These are phyloP conservation scores for Salvia hispanica DNA, from an alignment of 257 asterid genomes.

Conservation along the genomic window DNA sequence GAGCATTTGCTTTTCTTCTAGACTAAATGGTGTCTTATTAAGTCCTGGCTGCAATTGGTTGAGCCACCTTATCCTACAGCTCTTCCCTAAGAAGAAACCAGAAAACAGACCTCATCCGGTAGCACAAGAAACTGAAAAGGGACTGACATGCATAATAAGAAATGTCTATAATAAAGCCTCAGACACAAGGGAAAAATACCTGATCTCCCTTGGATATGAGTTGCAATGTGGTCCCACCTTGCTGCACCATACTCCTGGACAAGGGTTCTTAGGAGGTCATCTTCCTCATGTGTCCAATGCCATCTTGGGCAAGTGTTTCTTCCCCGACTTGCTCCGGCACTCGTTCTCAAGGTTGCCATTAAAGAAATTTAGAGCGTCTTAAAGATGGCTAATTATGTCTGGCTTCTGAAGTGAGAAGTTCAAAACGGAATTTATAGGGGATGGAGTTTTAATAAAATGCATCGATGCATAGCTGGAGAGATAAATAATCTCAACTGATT, in stretches of 20 bases:
- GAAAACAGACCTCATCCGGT: slow-evolving; percentile 14
- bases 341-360: slow-evolving; percentile 32
- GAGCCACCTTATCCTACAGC: slow-evolving; percentile 55
- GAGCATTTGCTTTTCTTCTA: slow-evolving; percentile 38
- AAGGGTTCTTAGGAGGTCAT: slow-evolving; percentile 27
- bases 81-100: slow-evolving; percentile 41
- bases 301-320: slow-evolving; percentile 25
- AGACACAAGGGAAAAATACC: slow-evolving; percentile 36
- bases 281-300: slow-evolving; percentile 48
- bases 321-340: slow-evolving; percentile 4
- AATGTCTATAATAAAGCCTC: neutral
- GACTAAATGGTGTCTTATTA: slow-evolving; percentile 38
- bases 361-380: slow-evolving; percentile 16
- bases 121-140: slow-evolving; percentile 13
- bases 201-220: slow-evolving; percentile 42
- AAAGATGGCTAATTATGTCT: slow-evolving; percentile 14
- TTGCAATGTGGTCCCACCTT: slow-evolving; percentile 43
- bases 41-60: slow-evolving; percentile 48
- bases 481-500: slow-evolving; percentile 28
- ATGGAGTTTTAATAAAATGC: slow-evolving; percentile 14
- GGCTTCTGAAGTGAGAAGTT: slow-evolving; percentile 26
- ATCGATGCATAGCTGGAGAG: slow-evolving; percentile 31
- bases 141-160: slow-evolving; percentile 21
- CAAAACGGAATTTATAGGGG: slow-evolving; percentile 30
- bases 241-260: slow-evolving; percentile 35